Evolutionary conservation across 345 rosid species (phyloP), one percentile per base, ranked within the genome.

Genomic region (Trapa bicornis): DNA sequence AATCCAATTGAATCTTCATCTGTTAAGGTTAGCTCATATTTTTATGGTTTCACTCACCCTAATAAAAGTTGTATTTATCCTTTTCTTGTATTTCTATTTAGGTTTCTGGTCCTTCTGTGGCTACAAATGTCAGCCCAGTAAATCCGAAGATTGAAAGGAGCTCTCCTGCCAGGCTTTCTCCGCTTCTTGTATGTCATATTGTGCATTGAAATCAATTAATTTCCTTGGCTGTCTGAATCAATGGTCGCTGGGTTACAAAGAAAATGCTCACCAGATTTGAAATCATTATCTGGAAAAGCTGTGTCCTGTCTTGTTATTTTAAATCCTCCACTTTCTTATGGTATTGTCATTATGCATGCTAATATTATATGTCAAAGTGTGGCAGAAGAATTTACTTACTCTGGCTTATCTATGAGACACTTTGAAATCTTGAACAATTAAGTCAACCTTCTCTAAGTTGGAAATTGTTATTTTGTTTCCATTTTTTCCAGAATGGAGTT

Each of bases 81-180:
- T 22, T 11, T 53, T 8, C 41, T 33, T 9, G 67, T 63, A 65
- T 16, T 67, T 65, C 37, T 56, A 12, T 64, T 61, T 72, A 92
- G 98, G 88, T 78, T 74, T 80, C 91, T 68, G 89, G 82, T 60
- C 67, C 84, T 79, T 77, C 89, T 72, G 78, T 81, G 36, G 70
- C 76, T 73, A 66, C 80, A 65, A 79, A 71, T 79, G 80, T 74
- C 71, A 75, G 72, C 75, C 84, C 91, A 64, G 91, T 78, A 70
- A 85, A 73, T 65, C 81, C 82, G 75, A 92, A 92, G 82, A 84
- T 82, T 71, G 96, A 89, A 80, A 81, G 90, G 74, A 87, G 84
- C 79, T 92, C 96, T 72, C 98, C 95, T 62, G 91, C 73, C 72
- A 79, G 88, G 78, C 85, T 83, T 66, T 76, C 95, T 72, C 82